phyloP scores from a whole-genome alignment of 768 basidiomycete species.

The Tylopilus subfusipes region DNA sequence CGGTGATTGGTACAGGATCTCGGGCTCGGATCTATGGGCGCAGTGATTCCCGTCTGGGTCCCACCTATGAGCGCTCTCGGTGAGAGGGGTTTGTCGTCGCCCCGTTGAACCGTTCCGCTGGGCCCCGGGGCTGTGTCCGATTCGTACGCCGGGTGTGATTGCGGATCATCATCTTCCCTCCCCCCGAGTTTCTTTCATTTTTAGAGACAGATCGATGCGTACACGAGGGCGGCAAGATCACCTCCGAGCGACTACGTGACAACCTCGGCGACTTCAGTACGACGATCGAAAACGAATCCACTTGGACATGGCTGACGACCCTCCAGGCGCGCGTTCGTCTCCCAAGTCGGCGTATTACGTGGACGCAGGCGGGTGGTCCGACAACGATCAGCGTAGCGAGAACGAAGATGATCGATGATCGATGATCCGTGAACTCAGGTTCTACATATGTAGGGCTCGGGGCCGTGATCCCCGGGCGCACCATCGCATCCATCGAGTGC shows the following conservation, averaged over 20 bases:
- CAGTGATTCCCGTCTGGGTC: not conserved
- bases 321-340: too few species aligned
- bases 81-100: not conserved
- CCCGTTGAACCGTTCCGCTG: not conserved
- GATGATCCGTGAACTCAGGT: not conserved
- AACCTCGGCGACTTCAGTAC: not conserved
- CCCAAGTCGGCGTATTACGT: not conserved
- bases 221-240: not conserved
- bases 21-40: not conserved
- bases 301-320: not conserved
- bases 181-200: too few species aligned
- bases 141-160: not conserved
- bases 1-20: not conserved
- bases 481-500: not conserved
- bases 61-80: not conserved
- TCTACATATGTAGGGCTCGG: too few species aligned
- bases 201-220: too few species aligned
- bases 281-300: not conserved
- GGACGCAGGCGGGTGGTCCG: not conserved
- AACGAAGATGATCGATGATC: not conserved
- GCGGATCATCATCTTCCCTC: not conserved
- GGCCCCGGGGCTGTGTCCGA: not conserved
- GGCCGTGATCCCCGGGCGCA: not conserved
- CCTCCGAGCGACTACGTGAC: not conserved
- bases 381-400: not conserved